Percentiles rank a stretch among this genome's conserved stretches.
phyloP scores from a whole-genome alignment of 345 rosid genomes.

The Mallotus nudiflorus region DNA sequence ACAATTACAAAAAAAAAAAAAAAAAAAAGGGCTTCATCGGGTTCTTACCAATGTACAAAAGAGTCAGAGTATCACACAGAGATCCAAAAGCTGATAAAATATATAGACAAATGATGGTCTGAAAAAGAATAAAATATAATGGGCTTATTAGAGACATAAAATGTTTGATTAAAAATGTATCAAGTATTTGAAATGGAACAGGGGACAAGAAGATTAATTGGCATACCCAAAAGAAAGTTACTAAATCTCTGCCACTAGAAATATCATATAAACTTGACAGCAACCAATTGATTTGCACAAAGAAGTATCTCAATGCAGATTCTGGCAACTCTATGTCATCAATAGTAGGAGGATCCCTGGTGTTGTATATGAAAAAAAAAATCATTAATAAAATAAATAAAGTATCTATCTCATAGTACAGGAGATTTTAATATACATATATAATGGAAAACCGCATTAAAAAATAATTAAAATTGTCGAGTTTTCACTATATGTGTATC shows the following conservation, averaged over 20 bases:
- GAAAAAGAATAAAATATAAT: neutral
- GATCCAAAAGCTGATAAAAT: constrained; percentile 45
- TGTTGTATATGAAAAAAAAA: neutral
- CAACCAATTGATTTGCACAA: constrained; percentile 30
- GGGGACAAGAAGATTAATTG: neutral
- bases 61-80: constrained; percentile 42
- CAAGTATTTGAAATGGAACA: neutral
- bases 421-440: no score
- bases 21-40: no score
- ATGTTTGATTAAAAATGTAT: neutral
- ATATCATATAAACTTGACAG: constrained; percentile 37
- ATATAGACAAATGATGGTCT: constrained; percentile 47
- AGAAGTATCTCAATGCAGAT: constrained; percentile 32
- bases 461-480: no score
- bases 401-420: no score
- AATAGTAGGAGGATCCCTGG: constrained; percentile 47
- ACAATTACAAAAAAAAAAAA: no score
- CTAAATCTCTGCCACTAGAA: constrained; percentile 45
- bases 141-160: neutral
- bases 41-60: constrained; percentile 47
- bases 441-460: no score
- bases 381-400: no score
- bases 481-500: no score
- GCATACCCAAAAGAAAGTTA: constrained; percentile 42
- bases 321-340: constrained; percentile 39